Evolutionary conservation across 495 filamentous ascomycete species (phyloP).

Genomic region (Penicillium lividum): DNA sequence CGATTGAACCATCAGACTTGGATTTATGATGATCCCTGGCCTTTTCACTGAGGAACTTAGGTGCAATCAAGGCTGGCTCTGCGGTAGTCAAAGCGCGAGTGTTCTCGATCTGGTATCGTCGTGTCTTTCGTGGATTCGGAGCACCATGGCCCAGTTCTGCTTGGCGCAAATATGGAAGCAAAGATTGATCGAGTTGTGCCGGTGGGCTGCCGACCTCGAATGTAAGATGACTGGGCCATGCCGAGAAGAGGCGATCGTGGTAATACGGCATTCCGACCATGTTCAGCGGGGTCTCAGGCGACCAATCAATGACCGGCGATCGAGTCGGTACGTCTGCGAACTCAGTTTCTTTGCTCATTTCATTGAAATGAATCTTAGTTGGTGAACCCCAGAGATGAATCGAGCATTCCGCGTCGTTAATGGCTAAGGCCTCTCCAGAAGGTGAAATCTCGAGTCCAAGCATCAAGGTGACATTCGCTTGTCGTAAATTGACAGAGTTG

Average conservation of each 20-base stretch:
- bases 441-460: constrained; percentile 80
- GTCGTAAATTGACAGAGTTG: constrained; percentile 84
- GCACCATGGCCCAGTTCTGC: constrained; percentile 74
- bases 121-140: constrained; percentile 69
- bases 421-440: constrained; percentile 83
- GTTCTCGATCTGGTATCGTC: constrained; percentile 82
- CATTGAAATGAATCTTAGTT: constrained; percentile 84
- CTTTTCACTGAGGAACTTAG: constrained; percentile 93
- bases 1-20: constrained; percentile 54
- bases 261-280: constrained; percentile 92
- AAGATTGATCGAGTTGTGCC: constrained; percentile 68
- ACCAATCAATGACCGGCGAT: constrained; percentile 61
- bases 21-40: constrained; percentile 64
- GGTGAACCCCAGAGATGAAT: constrained; percentile 92
- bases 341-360: constrained; percentile 76
- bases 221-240: constrained; percentile 80
- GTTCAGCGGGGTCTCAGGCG: constrained; percentile 77
- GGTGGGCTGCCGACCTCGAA: constrained; percentile 85
- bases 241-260: constrained; percentile 80
- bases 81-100: constrained; percentile 54
- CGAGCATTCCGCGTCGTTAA: constrained; percentile 74
- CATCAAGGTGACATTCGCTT: constrained; percentile 76
- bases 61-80: constrained; percentile 63
- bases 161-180: constrained; percentile 65
- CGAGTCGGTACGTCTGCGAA: constrained; percentile 64